These are phyloP conservation scores for Pichia sp. DNA, from an alignment of 1,139 yeast species.

Conservation along the genomic window DNA sequence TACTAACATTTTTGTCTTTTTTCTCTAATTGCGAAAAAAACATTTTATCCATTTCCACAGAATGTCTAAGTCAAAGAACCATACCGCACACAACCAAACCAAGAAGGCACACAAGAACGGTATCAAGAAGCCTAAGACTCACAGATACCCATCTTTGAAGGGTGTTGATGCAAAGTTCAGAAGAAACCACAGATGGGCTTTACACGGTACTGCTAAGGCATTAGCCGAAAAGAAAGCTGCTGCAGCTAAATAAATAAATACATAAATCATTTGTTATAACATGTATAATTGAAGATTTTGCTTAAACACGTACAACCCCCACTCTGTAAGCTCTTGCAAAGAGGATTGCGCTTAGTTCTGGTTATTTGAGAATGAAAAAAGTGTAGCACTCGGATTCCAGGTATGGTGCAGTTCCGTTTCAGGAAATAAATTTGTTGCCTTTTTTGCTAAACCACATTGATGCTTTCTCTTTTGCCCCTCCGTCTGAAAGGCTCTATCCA, in stretches of 20 bases:
- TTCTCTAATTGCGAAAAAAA: not conserved
- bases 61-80: constrained; percentile 99
- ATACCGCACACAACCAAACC: constrained; percentile 99
- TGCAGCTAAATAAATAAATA: constrained; percentile 17
- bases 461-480: not conserved
- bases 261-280: constrained; percentile 1
- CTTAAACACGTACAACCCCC: not conserved
- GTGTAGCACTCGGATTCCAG: not conserved
- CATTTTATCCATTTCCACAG: constrained; percentile 15
- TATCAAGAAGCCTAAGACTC: constrained; percentile 97
- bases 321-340: not conserved
- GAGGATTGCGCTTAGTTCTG: not conserved
- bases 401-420: not conserved
- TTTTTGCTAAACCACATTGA: not conserved
- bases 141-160: constrained; percentile 97
- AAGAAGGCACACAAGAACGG: constrained; percentile 99
- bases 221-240: constrained; percentile 55
- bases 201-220: constrained; percentile 95
- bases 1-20: not conserved
- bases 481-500: not conserved
- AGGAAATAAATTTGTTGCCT: constrained; percentile 2
- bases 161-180: constrained; percentile 99
- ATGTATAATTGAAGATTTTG: constrained; percentile 2
- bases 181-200: constrained; percentile 99
- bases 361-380: not conserved